Conservation (phyloP, 176 grass and related monocot genomes). For the Oryza coarctata region DNA sequence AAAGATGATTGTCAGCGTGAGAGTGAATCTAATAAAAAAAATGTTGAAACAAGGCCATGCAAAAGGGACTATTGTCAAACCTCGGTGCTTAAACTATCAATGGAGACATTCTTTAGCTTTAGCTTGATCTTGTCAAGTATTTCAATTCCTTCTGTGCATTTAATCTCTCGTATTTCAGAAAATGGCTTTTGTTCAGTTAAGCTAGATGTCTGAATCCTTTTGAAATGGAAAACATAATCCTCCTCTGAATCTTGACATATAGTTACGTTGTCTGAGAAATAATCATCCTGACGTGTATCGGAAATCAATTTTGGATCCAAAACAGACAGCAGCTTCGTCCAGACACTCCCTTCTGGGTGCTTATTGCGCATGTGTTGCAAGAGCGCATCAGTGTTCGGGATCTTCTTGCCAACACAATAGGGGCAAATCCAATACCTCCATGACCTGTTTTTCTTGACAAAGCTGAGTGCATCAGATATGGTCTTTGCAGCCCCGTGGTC, state of each 20-base stretch:
- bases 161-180: background rate
- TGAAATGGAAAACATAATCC: background rate
- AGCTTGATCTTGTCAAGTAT: background rate
- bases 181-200: background rate
- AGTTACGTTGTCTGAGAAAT: background rate
- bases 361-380: background rate
- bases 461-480: background rate
- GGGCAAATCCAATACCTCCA: slow-evolving; percentile 14
- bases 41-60: background rate
- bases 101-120: background rate
- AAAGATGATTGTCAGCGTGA: background rate
- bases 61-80: background rate
- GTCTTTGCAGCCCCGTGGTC: background rate
- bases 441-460: background rate
- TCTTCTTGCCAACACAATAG: slow-evolving; percentile 5
- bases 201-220: background rate
- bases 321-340: background rate
- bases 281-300: background rate
- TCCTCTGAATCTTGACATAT: background rate
- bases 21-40: no score
- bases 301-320: background rate
- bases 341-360: background rate
- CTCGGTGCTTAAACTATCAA: background rate
- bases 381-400: background rate
- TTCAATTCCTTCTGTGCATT: background rate